These are phyloP conservation scores for Cystoisospora suis DNA, from an alignment of 169 alveolate genomes.

Conservation along the genomic window DNA sequence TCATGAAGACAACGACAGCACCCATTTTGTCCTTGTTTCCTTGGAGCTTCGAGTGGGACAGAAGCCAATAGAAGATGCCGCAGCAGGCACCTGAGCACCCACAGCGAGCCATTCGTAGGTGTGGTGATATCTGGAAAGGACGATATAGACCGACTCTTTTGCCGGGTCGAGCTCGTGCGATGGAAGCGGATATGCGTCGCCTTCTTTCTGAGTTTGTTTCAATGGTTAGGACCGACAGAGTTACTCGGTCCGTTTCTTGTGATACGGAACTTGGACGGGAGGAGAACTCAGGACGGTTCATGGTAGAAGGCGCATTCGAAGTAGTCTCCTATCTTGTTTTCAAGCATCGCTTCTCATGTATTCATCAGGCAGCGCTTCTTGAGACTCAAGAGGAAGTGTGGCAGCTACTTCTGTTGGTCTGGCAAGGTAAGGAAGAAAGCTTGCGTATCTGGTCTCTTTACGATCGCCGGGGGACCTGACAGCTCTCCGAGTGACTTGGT, in stretches of 20 bases:
- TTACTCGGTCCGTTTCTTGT: neutral
- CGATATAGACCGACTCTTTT: slow-evolving; percentile 12
- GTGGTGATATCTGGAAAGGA: slow-evolving; percentile 7
- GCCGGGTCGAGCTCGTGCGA: neutral
- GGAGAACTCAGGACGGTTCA: neutral
- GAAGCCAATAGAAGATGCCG: no score
- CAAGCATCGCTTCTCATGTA: neutral
- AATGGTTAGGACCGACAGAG: neutral
- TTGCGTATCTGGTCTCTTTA: no score
- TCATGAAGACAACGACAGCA: no score
- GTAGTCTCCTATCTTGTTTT: neutral
- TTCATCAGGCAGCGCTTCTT: neutral
- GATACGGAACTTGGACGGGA: neutral
- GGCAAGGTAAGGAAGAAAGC: slow-evolving; percentile 37
- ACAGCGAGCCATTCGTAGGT: neutral
- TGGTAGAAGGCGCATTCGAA: slow-evolving; percentile 23
- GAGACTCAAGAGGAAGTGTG: slow-evolving; percentile 23
- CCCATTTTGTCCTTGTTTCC: no score
- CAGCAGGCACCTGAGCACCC: no score
- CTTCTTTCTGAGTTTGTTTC: neutral
- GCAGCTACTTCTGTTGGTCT: slow-evolving; percentile 15
- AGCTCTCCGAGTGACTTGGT: no score
- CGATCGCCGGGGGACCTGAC: no score
- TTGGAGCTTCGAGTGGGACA: no score
- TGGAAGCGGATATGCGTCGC: slow-evolving; percentile 4